These are phyloP conservation scores for Thelephora aurantiotincta DNA, from an alignment of 768 basidiomycete species.

Conservation along the genomic window DNA sequence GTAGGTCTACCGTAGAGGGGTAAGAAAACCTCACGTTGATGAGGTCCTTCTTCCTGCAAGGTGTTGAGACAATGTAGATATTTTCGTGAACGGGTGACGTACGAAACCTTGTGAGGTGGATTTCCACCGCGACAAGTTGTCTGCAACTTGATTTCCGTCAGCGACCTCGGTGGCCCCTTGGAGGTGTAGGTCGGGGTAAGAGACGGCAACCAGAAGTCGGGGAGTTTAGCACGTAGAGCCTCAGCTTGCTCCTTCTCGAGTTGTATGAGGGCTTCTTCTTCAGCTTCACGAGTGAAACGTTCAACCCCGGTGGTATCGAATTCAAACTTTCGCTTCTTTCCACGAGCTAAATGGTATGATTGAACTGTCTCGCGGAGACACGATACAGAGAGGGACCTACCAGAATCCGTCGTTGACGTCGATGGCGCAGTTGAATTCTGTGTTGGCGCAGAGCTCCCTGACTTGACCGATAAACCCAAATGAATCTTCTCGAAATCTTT, in stretches of 20 bases:
- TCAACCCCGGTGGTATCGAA: conserved; percentile 67
- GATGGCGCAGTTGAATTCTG: conserved; percentile 14
- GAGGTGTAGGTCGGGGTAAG: conserved; percentile 73
- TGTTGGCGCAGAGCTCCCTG: conserved; percentile 22
- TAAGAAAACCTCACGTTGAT: conserved; percentile 70
- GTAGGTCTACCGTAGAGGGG: conserved; percentile 14
- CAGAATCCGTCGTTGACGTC: conserved; percentile 11
- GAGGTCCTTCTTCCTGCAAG: conserved; percentile 62
- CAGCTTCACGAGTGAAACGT: conserved; percentile 61
- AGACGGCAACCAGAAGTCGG: conserved; percentile 95
- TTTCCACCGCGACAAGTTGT: conserved; percentile 79
- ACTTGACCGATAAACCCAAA: conserved; percentile 43
- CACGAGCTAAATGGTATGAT: conserved; percentile 25
- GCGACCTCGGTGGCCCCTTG: conserved; percentile 42
- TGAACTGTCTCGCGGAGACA: neutral
- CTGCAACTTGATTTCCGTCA: conserved; percentile 74
- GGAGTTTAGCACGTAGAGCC: conserved; percentile 73
- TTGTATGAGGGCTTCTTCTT: conserved; percentile 70
- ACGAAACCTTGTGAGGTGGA: conserved; percentile 70
- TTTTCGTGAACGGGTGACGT: conserved; percentile 16
- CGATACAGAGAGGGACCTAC: conserved; percentile 9
- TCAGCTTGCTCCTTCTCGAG: conserved; percentile 83
- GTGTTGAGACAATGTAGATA: neutral
- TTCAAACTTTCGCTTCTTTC: conserved; percentile 75
- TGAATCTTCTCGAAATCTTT: conserved; percentile 84